A percentile compares a stretch with the other conserved stretches of the same genome.
Evolutionary conservation across 805 yeast species (phyloP).

Genomic region (Novakomyces olei): DNA sequence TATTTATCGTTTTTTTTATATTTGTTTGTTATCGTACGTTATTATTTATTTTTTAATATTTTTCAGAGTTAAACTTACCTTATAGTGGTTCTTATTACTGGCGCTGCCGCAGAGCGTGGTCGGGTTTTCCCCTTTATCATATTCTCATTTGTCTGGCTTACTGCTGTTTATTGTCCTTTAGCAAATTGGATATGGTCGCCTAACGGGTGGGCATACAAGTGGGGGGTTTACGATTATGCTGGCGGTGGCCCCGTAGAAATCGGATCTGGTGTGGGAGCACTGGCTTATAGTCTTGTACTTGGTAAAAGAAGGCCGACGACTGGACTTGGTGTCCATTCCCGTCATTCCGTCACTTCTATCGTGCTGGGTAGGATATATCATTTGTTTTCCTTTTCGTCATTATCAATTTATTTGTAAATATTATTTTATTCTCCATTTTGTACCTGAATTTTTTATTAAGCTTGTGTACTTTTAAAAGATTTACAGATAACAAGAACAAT

Average conservation of each 20-base stretch:
- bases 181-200: slow-evolving; percentile 90
- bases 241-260: slow-evolving; percentile 98
- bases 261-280: slow-evolving; percentile 73
- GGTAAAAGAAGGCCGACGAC: slow-evolving; percentile 37
- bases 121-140: slow-evolving; percentile 66
- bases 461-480: no score
- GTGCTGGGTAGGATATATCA: no score
- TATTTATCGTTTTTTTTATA: no score
- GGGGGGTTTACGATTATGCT: slow-evolving; percentile 90
- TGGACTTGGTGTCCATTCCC: slow-evolving; percentile 34
- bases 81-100: slow-evolving; percentile 69
- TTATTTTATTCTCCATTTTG: no score
- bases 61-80: no score
- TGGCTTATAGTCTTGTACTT: slow-evolving; percentile 58
- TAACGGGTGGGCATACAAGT: slow-evolving; percentile 79
- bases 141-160: slow-evolving; percentile 69
- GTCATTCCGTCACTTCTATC: slow-evolving; percentile 82
- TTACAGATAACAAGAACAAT: no score
- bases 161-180: slow-evolving; percentile 83
- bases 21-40: no score
- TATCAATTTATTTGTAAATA: no score
- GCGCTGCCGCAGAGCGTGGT: slow-evolving; percentile 86
- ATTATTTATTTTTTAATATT: no score
- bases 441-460: no score
- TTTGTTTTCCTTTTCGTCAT: no score